phyloP scores from a whole-genome alignment of 2,329 filamentous ascomycete genomes.

The Chaetomium olivaceum region DNA sequence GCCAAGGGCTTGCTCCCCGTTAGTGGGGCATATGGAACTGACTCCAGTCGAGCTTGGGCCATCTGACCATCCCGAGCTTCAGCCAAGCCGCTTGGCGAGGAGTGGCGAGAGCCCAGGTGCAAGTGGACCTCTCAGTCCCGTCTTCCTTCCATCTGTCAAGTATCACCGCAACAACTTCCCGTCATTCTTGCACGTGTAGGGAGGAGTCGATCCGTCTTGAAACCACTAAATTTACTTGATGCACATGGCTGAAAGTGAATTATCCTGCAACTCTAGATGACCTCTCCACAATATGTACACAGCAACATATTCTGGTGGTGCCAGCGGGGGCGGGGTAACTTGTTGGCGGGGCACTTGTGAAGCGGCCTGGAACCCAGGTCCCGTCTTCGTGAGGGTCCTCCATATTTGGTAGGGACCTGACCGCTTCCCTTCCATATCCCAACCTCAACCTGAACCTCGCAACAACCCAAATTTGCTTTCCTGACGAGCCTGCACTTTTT shows the following conservation, averaged over 20 bases:
- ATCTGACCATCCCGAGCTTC: not conserved
- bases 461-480: slow-evolving; percentile 5
- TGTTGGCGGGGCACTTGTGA: not conserved
- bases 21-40: not conserved
- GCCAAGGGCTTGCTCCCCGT: not conserved
- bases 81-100: not conserved
- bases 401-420: slow-evolving; percentile 4
- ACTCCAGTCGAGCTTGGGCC: not conserved
- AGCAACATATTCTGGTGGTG: not conserved
- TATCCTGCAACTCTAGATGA: not conserved
- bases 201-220: not conserved
- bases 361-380: not conserved
- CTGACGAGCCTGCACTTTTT: not conserved
- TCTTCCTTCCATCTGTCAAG: not conserved
- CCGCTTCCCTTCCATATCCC: slow-evolving; percentile 11
- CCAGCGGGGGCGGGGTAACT: not conserved
- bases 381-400: not conserved
- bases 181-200: not conserved
- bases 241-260: not conserved
- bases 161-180: not conserved
- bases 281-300: not conserved
- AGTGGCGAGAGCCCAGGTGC: not conserved
- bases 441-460: not conserved
- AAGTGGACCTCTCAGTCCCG: not conserved
- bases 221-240: not conserved